A percentile compares a stretch with the other conserved stretches of the same genome.
Conservation (phyloP, 75 land plant species). For the Isoetes taiwanensis region DNA sequence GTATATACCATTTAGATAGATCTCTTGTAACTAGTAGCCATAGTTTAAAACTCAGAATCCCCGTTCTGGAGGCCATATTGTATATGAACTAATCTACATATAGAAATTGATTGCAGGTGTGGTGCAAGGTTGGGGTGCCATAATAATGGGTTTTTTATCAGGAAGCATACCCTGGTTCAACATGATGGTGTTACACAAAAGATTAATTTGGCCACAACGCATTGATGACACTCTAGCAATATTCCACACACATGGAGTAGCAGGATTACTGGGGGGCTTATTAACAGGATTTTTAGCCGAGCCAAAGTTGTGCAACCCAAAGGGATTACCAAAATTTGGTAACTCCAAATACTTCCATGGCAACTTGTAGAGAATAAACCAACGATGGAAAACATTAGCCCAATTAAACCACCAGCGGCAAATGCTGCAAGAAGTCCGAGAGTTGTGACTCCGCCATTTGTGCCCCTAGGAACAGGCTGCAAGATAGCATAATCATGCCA, state of each 20-base stretch:
- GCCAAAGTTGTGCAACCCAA: too few relatives aligned
- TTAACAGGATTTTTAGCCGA: slow-evolving; percentile 1
- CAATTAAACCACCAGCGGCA: slow-evolving; percentile 73
- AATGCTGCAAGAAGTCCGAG: slow-evolving; percentile 66
- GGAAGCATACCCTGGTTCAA: slow-evolving; percentile 73
- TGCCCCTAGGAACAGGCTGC: slow-evolving; percentile 72
- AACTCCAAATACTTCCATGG: too few relatives aligned
- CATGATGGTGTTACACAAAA: slow-evolving; percentile 73
- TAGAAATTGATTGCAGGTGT: slow-evolving; percentile 31
- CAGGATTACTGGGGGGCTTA: not conserved
- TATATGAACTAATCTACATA: not conserved
- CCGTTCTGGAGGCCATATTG: not conserved
- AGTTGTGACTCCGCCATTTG: slow-evolving; percentile 79
- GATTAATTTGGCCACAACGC: slow-evolving; percentile 1
- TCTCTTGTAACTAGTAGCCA: not conserved
- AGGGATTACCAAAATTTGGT: too few relatives aligned
- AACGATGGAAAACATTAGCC: slow-evolving; percentile 44
- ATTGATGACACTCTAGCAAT: not conserved
- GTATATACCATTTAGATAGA: not conserved
- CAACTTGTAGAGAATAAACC: slow-evolving; percentile 54
- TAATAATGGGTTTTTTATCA: slow-evolving; percentile 53
- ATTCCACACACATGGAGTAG: not conserved
- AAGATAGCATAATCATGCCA: too few relatives aligned
- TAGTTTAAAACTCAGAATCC: not conserved
- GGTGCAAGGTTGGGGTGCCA: slow-evolving; percentile 73